Evolutionary conservation across 306 rosid species (phyloP), one percentile per base, ranked within the genome.

Genomic region (Dicorynia guianensis): DNA sequence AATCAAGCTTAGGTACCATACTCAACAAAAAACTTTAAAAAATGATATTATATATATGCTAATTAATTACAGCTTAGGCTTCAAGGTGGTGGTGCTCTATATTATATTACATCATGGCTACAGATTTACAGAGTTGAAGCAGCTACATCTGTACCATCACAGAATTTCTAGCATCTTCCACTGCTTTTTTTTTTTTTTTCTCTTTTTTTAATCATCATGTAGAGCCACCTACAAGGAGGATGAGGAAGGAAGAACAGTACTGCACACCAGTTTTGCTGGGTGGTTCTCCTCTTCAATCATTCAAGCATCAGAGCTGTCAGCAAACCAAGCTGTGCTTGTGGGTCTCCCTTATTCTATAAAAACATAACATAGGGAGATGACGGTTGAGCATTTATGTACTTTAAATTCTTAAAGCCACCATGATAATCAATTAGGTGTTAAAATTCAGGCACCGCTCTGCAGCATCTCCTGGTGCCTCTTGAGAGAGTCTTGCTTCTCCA

Each of bases 401-500:
- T 67, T 47, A n/a, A 47, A 30, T 30, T n/a, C 35, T 42, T 4
- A 14, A 56, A 15, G 3, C 34, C 3, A 38, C 19, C 36, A 30
- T 19, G 61, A 19, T 13, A 25, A 8, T 25, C 11, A 57, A 40
- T 1, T 25, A 20, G 18, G 30, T 13, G 0, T 58, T 35, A 34
- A 25, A 11, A 34, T 46, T 72, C 40, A 79, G 7, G 48, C 75
- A 69, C 80, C 60, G 60, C 84, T 77, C 40, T 73, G 66, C 52
- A 77, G 63, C 93, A 83, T 89, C 36, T 83, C 90, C 54, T 78
- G 71, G 56, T 61, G 20, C 78, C 89, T 84, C 55, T 87, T 86
- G 78, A 91, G 54, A 7, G 97, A 89, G 8, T 67, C 76, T 14
- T 89, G 87, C 87, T 89, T 84, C 84, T 91, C 93, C 78, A 91